Conservation (phyloP, 192 early-diverging fungal species). For the Helicostylum pulchrum region DNA sequence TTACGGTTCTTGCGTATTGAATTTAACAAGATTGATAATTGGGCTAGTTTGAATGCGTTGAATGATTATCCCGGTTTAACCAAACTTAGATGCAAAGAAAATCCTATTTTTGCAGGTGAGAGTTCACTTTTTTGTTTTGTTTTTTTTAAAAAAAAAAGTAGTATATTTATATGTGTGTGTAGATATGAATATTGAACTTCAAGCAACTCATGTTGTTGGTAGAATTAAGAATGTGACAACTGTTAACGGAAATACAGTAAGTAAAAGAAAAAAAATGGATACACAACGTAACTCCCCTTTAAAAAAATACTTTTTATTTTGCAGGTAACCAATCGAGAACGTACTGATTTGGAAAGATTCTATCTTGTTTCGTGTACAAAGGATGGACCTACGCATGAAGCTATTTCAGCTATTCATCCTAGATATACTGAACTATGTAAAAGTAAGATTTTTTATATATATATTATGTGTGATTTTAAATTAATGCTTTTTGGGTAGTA, state of each 20-base stretch:
- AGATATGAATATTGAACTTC: constrained; percentile 32
- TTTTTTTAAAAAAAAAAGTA: neutral
- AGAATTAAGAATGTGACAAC: constrained; percentile 39
- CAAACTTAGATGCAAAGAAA: constrained; percentile 42
- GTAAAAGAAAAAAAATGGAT: too few relatives aligned
- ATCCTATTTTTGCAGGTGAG: constrained; percentile 40
- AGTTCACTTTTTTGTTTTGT: neutral
- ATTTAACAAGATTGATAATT: constrained; percentile 43
- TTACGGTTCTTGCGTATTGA: constrained; percentile 44
- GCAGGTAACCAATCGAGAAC: constrained; percentile 26
- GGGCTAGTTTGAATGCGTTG: constrained; percentile 43
- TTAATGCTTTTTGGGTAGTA: neutral
- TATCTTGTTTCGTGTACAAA: constrained; percentile 39
- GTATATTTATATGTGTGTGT: neutral
- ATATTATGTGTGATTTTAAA: neutral
- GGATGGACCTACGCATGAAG: constrained; percentile 35
- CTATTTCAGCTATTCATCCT: constrained; percentile 40
- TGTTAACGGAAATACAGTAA: constrained; percentile 48
- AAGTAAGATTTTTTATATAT: constrained; percentile 24
- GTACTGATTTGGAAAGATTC: constrained; percentile 50
- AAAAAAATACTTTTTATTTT: neutral
- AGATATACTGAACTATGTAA: constrained; percentile 50
- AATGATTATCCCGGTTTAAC: constrained; percentile 36
- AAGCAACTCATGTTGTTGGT: constrained; percentile 34
- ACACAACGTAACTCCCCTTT: neutral